phyloP scores from a whole-genome alignment of 768 basidiomycete genomes.

The Hypsizygus marmoreus region DNA sequence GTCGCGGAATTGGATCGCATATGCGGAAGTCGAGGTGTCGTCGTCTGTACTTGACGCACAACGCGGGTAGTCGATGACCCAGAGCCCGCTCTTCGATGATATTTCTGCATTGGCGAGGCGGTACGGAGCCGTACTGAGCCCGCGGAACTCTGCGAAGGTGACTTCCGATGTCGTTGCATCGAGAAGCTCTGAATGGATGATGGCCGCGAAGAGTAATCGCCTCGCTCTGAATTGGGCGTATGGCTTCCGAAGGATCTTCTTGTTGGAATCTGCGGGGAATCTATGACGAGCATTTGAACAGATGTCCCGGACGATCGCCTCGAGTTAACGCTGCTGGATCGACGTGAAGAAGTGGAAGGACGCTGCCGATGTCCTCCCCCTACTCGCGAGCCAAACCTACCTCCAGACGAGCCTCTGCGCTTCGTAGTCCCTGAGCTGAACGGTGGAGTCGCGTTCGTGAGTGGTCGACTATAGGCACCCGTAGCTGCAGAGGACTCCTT shows the following conservation, averaged over 20 bases:
- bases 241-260: slow-evolving; percentile 76
- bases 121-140: slow-evolving; percentile 68
- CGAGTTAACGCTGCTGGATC: slow-evolving; percentile 92
- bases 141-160: slow-evolving; percentile 76
- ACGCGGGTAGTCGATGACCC: slow-evolving; percentile 78
- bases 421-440: slow-evolving; percentile 42
- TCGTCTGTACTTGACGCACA: slow-evolving; percentile 60
- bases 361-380: slow-evolving; percentile 60
- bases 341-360: slow-evolving; percentile 75
- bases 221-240: slow-evolving; percentile 87
- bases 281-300: slow-evolving; percentile 53
- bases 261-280: slow-evolving; percentile 62
- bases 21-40: slow-evolving; percentile 51
- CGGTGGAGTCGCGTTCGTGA: slow-evolving; percentile 9
- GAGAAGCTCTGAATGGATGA: slow-evolving; percentile 84
- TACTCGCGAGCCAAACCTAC: slow-evolving; percentile 25
- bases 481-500: slow-evolving; percentile 44
- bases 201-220: slow-evolving; percentile 77
- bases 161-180: slow-evolving; percentile 68
- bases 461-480: slow-evolving; percentile 22
- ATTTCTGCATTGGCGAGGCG: slow-evolving; percentile 77
- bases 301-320: slow-evolving; percentile 60
- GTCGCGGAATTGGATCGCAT: slow-evolving; percentile 73
- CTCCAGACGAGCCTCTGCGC: slow-evolving; percentile 41
- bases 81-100: slow-evolving; percentile 79